Conservation (phyloP, 2,329 filamentous ascomycete species). For the Curvularia spicifera region DNA sequence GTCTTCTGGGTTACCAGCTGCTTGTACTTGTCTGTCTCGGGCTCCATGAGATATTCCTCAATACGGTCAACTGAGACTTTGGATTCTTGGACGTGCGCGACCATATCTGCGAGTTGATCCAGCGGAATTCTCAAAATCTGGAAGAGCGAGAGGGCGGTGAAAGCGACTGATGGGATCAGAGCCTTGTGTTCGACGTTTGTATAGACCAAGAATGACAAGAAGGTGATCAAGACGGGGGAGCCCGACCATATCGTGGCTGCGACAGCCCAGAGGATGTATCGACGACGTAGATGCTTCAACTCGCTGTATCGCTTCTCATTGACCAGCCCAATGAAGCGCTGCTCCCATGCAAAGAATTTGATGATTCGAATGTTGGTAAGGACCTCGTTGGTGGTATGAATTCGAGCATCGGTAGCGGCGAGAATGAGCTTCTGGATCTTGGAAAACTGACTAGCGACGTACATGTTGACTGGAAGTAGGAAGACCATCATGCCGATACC, state of each 20-base stretch:
- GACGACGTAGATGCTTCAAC: constrained; percentile 75
- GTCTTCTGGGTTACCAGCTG: constrained; percentile 76
- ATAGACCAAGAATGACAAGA: constrained; percentile 94
- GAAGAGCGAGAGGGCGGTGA: constrained; percentile 95
- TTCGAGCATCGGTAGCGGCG: constrained; percentile 90
- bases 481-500: constrained; percentile 90
- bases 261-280: constrained; percentile 89
- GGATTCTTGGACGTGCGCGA: constrained; percentile 95
- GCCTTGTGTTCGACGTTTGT: constrained; percentile 88
- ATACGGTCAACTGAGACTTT: constrained; percentile 97
- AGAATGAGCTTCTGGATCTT: constrained; percentile 89
- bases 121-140: constrained; percentile 90
- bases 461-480: constrained; percentile 88
- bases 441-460: constrained; percentile 84
- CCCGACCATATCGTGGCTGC: constrained; percentile 97
- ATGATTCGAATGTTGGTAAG: constrained; percentile 98
- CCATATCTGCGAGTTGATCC: constrained; percentile 97
- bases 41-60: constrained; percentile 89
- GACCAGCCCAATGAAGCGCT: constrained; percentile 83
- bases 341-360: constrained; percentile 99
- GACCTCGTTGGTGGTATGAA: constrained; percentile 95
- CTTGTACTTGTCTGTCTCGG: constrained; percentile 93
- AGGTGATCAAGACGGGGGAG: constrained; percentile 92
- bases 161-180: constrained; percentile 88
- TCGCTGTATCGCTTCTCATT: constrained; percentile 86